A percentile compares a stretch with the other conserved stretches of the same genome.
phyloP scores from a whole-genome alignment of 2,329 filamentous ascomycete species.

The Pseudocercospora crystallina region DNA sequence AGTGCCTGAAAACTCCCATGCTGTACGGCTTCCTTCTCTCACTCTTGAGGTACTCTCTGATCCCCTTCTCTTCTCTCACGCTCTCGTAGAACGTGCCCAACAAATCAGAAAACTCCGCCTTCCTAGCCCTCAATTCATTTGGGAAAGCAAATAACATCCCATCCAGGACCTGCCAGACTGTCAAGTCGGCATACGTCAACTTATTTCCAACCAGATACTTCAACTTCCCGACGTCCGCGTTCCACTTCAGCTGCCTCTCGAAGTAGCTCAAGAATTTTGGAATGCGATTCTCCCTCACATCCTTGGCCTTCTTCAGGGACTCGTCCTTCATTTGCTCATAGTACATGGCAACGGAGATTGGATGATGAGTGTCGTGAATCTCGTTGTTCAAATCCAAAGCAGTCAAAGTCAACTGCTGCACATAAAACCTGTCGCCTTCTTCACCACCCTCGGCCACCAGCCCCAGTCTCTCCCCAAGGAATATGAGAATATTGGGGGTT shows the following conservation, averaged over 20 bases:
- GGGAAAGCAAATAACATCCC: constrained; percentile 66
- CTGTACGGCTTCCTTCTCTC: constrained; percentile 62
- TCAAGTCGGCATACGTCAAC: constrained; percentile 71
- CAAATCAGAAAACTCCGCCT: constrained; percentile 59
- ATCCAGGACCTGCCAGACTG: constrained; percentile 66
- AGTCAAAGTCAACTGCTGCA: constrained; percentile 66
- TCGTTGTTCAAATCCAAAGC: constrained; percentile 72
- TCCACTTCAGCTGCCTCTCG: constrained; percentile 62
- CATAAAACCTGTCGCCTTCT: constrained; percentile 50
- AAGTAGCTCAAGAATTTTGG: constrained; percentile 74
- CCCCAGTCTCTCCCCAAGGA: constrained; percentile 62
- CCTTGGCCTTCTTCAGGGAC: constrained; percentile 55
- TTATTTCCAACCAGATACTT: constrained; percentile 65
- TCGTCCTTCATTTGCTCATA: constrained; percentile 77
- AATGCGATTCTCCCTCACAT: constrained; percentile 62
- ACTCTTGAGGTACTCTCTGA: constrained; percentile 70
- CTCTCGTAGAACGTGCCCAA: constrained; percentile 62
- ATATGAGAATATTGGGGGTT: constrained; percentile 71
- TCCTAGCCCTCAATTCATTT: constrained; percentile 59
- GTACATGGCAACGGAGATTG: constrained; percentile 47
- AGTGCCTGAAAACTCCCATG: constrained; percentile 68
- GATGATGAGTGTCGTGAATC: constrained; percentile 74
- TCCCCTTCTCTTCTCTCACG: constrained; percentile 61
- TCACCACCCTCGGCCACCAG: constrained; percentile 54
- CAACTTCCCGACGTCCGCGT: constrained; percentile 56